These are phyloP conservation scores for Candida takata DNA, from an alignment of 805 yeast species.

Conservation along the genomic window DNA sequence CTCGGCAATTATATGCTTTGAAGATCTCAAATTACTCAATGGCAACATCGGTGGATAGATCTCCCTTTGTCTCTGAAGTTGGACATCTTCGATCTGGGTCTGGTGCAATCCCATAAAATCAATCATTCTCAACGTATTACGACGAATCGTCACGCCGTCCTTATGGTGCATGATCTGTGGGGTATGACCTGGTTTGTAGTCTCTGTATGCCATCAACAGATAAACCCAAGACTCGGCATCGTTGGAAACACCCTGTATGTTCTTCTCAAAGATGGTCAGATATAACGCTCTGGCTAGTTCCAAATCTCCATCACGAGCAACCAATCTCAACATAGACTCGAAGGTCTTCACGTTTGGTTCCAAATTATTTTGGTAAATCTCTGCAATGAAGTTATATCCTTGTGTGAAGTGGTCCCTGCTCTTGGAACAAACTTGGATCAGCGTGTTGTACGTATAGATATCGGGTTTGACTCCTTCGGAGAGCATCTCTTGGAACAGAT, in stretches of 20 bases:
- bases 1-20: slow-evolving; percentile 54
- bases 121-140: slow-evolving; percentile 36
- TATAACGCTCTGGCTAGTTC: slow-evolving; percentile 63
- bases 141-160: slow-evolving; percentile 40
- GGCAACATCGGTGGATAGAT: slow-evolving; percentile 67
- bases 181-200: slow-evolving; percentile 23
- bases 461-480: slow-evolving; percentile 31
- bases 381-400: slow-evolving; percentile 77
- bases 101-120: slow-evolving; percentile 29
- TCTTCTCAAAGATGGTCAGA: slow-evolving; percentile 34
- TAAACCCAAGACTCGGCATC: slow-evolving; percentile 22
- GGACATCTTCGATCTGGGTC: slow-evolving; percentile 9
- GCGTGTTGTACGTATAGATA: slow-evolving; percentile 40
- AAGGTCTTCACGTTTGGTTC: slow-evolving; percentile 40
- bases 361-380: slow-evolving; percentile 43
- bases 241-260: slow-evolving; percentile 1
- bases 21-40: slow-evolving; percentile 31
- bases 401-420: slow-evolving; percentile 37
- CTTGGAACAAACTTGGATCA: slow-evolving; percentile 65
- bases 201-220: slow-evolving; percentile 44
- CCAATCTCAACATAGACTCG: slow-evolving; percentile 65
- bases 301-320: slow-evolving; percentile 78
- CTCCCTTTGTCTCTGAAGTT: slow-evolving; percentile 13
- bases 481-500: slow-evolving; percentile 66
- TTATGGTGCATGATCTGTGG: slow-evolving; percentile 36